A percentile compares a stretch with the other conserved stretches of the same genome.
Evolutionary conservation across 139 green algal genomes (phyloP).

Genomic region (Chlorella sp.): DNA sequence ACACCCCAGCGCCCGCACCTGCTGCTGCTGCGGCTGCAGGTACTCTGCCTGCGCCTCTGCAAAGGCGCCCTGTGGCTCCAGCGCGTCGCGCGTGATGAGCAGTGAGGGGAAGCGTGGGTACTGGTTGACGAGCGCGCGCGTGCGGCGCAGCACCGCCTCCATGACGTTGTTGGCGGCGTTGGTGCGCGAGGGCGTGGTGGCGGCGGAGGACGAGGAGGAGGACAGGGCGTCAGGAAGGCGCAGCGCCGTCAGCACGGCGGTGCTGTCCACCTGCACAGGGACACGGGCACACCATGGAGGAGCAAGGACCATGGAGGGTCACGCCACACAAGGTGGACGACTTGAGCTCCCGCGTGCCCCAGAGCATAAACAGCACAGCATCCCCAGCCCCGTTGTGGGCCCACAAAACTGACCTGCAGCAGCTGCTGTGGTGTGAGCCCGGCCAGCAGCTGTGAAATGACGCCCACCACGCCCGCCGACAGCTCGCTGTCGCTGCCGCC

Average conservation of each 20-base stretch:
- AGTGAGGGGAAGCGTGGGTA: slow-evolving; percentile 85
- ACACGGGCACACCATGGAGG: no score
- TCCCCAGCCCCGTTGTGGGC: no score
- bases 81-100: slow-evolving; percentile 47
- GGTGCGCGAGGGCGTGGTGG: slow-evolving; percentile 59
- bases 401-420: no score
- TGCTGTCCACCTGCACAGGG: background rate
- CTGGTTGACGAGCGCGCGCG: slow-evolving; percentile 35
- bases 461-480: slow-evolving; percentile 58
- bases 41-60: slow-evolving; percentile 80
- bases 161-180: slow-evolving; percentile 84
- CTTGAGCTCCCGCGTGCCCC: no score
- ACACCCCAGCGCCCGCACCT: slow-evolving; percentile 9
- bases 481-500: slow-evolving; percentile 75
- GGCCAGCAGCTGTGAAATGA: slow-evolving; percentile 56
- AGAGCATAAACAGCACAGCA: no score
- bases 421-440: slow-evolving; percentile 49
- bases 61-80: slow-evolving; percentile 72
- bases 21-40: slow-evolving; percentile 46
- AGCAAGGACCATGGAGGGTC: no score
- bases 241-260: background rate
- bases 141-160: slow-evolving; percentile 61
- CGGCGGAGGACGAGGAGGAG: background rate
- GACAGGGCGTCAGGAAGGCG: background rate
- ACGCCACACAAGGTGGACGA: no score